Conservation (phyloP, 2,329 filamentous ascomycete genomes). For the Albifimbria verrucaria region DNA sequence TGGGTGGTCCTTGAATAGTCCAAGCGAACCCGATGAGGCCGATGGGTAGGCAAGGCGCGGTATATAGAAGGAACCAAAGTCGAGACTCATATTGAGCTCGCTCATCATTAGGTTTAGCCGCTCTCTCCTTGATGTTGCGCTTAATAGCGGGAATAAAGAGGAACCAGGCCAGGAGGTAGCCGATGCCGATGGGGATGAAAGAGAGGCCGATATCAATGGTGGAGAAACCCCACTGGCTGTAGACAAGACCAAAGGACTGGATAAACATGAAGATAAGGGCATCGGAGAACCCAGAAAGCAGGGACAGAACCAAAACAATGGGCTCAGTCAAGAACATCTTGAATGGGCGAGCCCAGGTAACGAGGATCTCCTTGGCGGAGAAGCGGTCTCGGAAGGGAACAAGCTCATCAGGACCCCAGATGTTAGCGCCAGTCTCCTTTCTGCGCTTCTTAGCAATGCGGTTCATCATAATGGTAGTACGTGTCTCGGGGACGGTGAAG, state of each 20-base stretch:
- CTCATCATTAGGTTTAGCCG: constrained; percentile 49
- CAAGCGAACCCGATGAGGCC: constrained; percentile 70
- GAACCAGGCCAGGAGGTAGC: constrained; percentile 61
- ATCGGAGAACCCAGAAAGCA: constrained; percentile 70
- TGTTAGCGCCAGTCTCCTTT: constrained; percentile 53
- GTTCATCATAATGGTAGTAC: constrained; percentile 75
- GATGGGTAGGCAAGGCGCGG: constrained; percentile 57
- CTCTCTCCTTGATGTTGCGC: constrained; percentile 48
- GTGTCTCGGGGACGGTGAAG: constrained; percentile 72
- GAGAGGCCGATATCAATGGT: constrained; percentile 54
- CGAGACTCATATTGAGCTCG: constrained; percentile 67
- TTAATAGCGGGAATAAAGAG: constrained; percentile 56
- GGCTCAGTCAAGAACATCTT: constrained; percentile 72
- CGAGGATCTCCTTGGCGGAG: constrained; percentile 52
- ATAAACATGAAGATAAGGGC: constrained; percentile 77
- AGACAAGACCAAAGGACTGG: constrained; percentile 67
- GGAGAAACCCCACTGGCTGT: constrained; percentile 63
- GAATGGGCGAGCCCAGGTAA: constrained; percentile 63
- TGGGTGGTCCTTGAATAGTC: constrained; percentile 59
- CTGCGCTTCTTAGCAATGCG: constrained; percentile 72
- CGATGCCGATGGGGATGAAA: constrained; percentile 64
- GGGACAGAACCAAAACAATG: constrained; percentile 67
- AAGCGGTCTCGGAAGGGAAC: constrained; percentile 57
- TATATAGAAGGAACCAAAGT: constrained; percentile 62
- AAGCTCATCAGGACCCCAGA: constrained; percentile 73